A percentile compares a stretch with the other conserved stretches of the same genome.
Conservation (phyloP, 495 filamentous ascomycete species). For the Monascus purpureus region DNA sequence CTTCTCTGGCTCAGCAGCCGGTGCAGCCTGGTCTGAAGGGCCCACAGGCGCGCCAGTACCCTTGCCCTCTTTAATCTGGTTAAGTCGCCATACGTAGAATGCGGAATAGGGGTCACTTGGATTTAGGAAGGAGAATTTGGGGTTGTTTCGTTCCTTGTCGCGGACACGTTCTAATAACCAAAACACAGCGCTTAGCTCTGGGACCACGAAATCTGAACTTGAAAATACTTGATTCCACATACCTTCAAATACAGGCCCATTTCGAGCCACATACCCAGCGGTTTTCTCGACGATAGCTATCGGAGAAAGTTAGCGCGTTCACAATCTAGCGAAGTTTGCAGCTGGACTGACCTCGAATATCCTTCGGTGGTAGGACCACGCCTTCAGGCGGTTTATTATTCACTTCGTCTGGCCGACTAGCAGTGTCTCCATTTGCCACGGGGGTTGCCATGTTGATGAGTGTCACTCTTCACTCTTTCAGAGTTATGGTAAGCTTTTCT, state of each 20-base stretch:
- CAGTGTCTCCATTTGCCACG: constrained; percentile 43
- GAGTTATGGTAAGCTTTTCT: no score
- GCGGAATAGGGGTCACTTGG: constrained; percentile 70
- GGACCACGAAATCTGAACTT: not conserved
- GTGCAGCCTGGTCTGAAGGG: constrained; percentile 46
- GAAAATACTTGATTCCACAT: constrained; percentile 7
- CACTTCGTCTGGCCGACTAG: constrained; percentile 33
- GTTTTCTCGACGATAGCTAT: constrained; percentile 79
- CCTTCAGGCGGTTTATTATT: constrained; percentile 71
- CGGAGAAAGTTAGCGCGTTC: constrained; percentile 16
- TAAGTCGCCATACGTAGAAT: constrained; percentile 82
- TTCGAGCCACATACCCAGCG: constrained; percentile 78
- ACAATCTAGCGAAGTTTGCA: constrained; percentile 1
- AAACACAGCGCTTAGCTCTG: constrained; percentile 3
- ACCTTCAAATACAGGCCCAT: constrained; percentile 74
- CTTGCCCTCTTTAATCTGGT: constrained; percentile 69
- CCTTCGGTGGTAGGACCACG: constrained; percentile 71
- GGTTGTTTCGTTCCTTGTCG: constrained; percentile 71
- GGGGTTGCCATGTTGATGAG: constrained; percentile 34
- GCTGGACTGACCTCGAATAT: constrained; percentile 48
- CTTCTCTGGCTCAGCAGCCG: constrained; percentile 44
- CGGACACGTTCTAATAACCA: constrained; percentile 54
- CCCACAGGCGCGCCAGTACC: constrained; percentile 73
- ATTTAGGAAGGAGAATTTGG: constrained; percentile 82
- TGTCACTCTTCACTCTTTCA: constrained; percentile 7